These are phyloP conservation scores for Rhipidocladum racemiflorum DNA, from an alignment of 176 grass and related monocot genomes.

Conservation along the genomic window DNA sequence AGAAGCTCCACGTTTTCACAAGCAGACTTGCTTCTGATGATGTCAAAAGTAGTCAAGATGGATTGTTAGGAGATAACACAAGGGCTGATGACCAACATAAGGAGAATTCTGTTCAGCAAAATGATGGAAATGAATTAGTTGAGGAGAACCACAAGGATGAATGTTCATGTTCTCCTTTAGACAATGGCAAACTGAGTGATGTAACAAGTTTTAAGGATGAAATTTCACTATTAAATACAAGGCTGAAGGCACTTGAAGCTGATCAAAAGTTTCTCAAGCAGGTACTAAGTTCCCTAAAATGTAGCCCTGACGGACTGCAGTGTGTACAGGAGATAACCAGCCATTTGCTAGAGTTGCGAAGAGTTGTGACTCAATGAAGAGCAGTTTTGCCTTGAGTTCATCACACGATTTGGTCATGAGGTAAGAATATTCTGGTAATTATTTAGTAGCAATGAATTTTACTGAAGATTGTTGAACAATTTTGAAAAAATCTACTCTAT, in stretches of 20 bases:
- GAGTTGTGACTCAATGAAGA: conserved; percentile 22
- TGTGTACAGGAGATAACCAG: conserved; percentile 52
- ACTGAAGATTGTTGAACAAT: neutral
- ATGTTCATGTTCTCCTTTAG: conserved; percentile 14
- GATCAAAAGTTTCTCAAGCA: conserved; percentile 58
- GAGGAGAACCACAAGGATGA: conserved; percentile 14
- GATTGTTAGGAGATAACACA: conserved; percentile 8
- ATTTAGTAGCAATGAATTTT: neutral
- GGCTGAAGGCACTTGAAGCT: conserved; percentile 50
- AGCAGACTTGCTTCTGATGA: conserved; percentile 35
- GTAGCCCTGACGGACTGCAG: conserved; percentile 40
- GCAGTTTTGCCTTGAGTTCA: neutral
- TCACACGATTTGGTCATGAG: neutral
- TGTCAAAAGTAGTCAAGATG: conserved; percentile 3
- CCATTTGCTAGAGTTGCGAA: conserved; percentile 57
- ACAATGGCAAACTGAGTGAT: neutral
- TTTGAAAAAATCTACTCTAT: neutral
- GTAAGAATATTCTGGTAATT: conserved; percentile 18
- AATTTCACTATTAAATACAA: conserved; percentile 38
- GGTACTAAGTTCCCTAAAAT: conserved; percentile 42
- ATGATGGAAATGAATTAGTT: neutral
- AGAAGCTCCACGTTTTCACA: conserved; percentile 36
- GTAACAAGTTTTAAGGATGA: conserved; percentile 20
- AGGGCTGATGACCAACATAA: conserved; percentile 12
- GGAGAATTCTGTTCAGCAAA: conserved; percentile 7